phyloP scores from a whole-genome alignment of 441 rosid genomes.

The Gossypium aridum region DNA sequence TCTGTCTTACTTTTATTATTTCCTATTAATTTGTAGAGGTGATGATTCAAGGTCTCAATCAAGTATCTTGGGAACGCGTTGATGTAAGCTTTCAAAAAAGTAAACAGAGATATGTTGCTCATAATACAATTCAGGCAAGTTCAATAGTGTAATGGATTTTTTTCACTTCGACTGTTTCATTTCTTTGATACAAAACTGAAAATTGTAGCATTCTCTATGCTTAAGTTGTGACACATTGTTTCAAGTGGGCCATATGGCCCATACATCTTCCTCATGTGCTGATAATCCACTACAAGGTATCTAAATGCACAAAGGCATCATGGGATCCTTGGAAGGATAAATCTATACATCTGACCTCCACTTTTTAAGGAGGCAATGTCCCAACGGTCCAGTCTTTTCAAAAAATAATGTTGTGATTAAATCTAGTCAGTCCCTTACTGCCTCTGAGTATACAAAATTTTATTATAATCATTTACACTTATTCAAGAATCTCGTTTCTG shows the following conservation, averaged over 20 bases:
- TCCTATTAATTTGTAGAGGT: conserved; percentile 43
- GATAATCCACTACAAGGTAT: neutral
- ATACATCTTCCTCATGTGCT: neutral
- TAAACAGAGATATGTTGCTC: conserved; percentile 69
- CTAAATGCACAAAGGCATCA: neutral
- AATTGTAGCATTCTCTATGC: neutral
- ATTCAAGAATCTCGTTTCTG: neutral
- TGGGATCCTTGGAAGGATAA: neutral
- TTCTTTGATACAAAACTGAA: conserved; percentile 2
- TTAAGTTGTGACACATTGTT: neutral
- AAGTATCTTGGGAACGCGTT: conserved; percentile 84
- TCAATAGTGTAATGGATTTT: neutral
- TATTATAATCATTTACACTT: neutral
- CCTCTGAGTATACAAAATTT: neutral
- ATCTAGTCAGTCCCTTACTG: neutral
- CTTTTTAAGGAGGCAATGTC: neutral
- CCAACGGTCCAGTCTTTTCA: neutral
- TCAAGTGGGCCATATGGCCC: neutral
- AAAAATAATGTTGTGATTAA: neutral
- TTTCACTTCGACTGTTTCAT: neutral
- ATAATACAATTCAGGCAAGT: conserved; percentile 90
- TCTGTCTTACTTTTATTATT: conserved; percentile 1
- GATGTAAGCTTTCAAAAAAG: conserved; percentile 90
- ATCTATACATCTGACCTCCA: neutral
- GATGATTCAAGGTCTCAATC: conserved; percentile 76